These are phyloP conservation scores for Phalaenopsis hybrid DNA, from an alignment of 116 monocot species.

Conservation along the genomic window DNA sequence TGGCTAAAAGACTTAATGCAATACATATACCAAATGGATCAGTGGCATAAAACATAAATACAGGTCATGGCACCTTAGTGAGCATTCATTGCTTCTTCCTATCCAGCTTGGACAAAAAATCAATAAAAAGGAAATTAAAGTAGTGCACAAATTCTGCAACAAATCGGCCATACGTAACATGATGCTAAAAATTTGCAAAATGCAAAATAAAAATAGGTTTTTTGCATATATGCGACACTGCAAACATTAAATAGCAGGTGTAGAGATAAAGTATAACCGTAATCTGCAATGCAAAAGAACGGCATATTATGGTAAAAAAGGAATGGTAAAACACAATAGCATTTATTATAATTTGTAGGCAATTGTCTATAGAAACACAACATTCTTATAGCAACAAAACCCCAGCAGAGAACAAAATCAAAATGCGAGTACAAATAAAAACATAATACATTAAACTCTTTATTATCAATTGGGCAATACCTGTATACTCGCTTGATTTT, in stretches of 20 bases:
- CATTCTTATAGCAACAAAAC: not conserved
- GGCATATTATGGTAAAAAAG: not conserved
- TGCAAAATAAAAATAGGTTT: not conserved
- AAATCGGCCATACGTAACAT: not conserved
- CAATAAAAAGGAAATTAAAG: not conserved
- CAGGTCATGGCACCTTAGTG: not conserved
- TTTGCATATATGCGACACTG: not conserved
- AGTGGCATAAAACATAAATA: not conserved
- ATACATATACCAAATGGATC: not conserved
- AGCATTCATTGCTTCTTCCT: not conserved
- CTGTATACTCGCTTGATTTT: conserved; percentile 87
- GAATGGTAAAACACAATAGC: not conserved
- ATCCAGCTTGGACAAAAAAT: not conserved
- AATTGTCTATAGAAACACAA: not conserved
- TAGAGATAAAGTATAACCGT: not conserved
- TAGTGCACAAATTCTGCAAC: not conserved
- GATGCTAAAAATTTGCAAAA: not conserved
- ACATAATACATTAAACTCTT: conserved; percentile 1
- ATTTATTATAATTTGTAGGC: not conserved
- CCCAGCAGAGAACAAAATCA: not conserved
- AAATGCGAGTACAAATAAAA: not conserved
- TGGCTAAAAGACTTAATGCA: not conserved
- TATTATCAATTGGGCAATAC: conserved; percentile 19
- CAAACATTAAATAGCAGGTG: not conserved
- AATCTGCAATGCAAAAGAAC: not conserved